A percentile compares a stretch with the other conserved stretches of the same genome.
Evolutionary conservation across 805 yeast genomes (phyloP).

Genomic region (Metschnikowia corniflorae): DNA sequence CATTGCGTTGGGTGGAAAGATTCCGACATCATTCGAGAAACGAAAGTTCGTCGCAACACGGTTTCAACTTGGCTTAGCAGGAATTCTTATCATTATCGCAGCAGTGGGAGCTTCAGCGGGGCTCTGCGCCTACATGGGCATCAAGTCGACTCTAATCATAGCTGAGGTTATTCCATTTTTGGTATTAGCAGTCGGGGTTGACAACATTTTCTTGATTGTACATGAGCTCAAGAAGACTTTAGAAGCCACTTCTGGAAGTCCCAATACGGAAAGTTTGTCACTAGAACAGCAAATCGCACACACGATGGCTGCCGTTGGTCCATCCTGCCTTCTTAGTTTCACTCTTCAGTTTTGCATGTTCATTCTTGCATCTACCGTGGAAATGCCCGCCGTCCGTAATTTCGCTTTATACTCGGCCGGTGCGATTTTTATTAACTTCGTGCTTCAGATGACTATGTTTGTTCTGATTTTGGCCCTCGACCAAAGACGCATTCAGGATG

Average conservation of each 20-base stretch:
- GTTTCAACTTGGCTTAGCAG: conserved; percentile 75
- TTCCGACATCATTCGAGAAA: conserved; percentile 36
- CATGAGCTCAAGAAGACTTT: conserved; percentile 59
- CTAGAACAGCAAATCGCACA: conserved; percentile 58
- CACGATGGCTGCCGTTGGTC: conserved; percentile 75
- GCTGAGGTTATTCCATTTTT: conserved; percentile 96
- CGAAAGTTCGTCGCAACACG: conserved; percentile 49
- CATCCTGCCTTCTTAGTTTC: conserved; percentile 78
- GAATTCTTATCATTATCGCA: conserved; percentile 73
- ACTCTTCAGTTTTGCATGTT: conserved; percentile 78
- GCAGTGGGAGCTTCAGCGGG: conserved; percentile 87
- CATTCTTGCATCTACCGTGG: conserved; percentile 69
- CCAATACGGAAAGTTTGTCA: conserved; percentile 26
- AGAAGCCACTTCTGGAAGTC: neutral
- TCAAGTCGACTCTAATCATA: conserved; percentile 84
- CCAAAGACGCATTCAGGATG: conserved; percentile 55
- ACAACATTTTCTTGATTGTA: conserved; percentile 81
- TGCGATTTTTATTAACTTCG: conserved; percentile 72
- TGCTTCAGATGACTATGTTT: conserved; percentile 79
- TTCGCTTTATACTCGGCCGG: conserved; percentile 90
- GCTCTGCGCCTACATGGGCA: conserved; percentile 65
- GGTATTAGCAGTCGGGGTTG: conserved; percentile 93
- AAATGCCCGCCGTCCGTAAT: conserved; percentile 95
- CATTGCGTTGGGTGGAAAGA: conserved; percentile 65
- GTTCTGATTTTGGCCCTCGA: conserved; percentile 68